Evolutionary conservation across 305 asterid genomes (phyloP).

Genomic region (Fraxinus floribunda): DNA sequence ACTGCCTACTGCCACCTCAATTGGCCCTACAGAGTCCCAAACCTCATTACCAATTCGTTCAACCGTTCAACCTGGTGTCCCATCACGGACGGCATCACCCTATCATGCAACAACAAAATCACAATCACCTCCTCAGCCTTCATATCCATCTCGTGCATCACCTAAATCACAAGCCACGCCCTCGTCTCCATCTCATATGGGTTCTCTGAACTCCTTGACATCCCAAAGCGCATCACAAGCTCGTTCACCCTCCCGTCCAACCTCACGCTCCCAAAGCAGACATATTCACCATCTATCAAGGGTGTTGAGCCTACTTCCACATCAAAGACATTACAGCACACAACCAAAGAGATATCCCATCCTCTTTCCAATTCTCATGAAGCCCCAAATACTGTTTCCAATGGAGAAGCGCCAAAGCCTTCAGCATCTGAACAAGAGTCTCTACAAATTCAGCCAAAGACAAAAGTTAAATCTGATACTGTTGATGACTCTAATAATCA

Average conservation of each 20-base stretch:
- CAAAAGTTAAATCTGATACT: conserved; percentile 20
- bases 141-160: conserved; percentile 38
- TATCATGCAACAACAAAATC: conserved; percentile 35
- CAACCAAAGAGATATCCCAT: conserved; percentile 13
- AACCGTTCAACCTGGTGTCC: conserved; percentile 29
- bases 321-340: conserved; percentile 25
- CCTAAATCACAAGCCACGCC: conserved; percentile 32
- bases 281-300: conserved; percentile 36
- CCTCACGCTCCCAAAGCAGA: conserved; percentile 37
- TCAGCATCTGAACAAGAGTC: conserved; percentile 26
- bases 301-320: conserved; percentile 31
- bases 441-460: conserved; percentile 21
- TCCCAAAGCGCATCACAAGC: conserved; percentile 34
- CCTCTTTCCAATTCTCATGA: conserved; percentile 20
- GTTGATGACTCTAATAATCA: conserved; percentile 8
- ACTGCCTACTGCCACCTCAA: conserved; percentile 14
- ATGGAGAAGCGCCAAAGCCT: conserved; percentile 30
- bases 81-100: conserved; percentile 42
- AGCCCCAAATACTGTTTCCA: conserved; percentile 13
- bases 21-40: conserved; percentile 27
- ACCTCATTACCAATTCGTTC: conserved; percentile 32
- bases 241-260: conserved; percentile 33
- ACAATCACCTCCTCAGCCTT: conserved; percentile 41
- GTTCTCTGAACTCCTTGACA: conserved; percentile 30
- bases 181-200: conserved; percentile 33